Conservation (phyloP, 2,329 filamentous ascomycete genomes). For the Nothophoma quercina region DNA sequence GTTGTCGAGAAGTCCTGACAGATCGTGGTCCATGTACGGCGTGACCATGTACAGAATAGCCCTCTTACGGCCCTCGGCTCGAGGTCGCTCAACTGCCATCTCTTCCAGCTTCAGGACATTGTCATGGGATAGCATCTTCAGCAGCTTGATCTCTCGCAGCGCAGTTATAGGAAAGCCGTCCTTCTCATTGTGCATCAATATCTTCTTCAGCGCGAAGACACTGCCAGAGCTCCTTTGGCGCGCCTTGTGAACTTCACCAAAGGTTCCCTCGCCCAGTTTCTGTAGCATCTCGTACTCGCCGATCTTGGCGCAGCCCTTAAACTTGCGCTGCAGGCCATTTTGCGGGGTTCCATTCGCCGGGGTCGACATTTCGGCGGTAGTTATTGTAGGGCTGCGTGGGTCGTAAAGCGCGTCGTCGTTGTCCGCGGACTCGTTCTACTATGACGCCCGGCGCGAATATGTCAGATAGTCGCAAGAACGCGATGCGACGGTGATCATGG, state of each 20-base stretch:
- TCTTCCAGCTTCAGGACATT: constrained; percentile 90
- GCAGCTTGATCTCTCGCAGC: constrained; percentile 93
- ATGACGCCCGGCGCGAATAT: constrained; percentile 23
- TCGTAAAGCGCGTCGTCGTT: background rate
- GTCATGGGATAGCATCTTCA: constrained; percentile 91
- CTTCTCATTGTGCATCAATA: constrained; percentile 99
- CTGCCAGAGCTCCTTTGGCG: constrained; percentile 76
- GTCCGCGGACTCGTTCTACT: constrained; percentile 16
- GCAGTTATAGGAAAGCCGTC: constrained; percentile 99
- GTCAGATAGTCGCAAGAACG: constrained; percentile 18
- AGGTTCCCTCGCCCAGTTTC: constrained; percentile 94
- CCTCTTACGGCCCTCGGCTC: constrained; percentile 63
- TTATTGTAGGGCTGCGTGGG: background rate
- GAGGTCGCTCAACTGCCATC: constrained; percentile 88
- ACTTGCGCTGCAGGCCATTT: constrained; percentile 64
- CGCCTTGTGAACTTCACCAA: constrained; percentile 95
- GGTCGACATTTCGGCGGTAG: constrained; percentile 5
- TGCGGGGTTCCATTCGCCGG: constrained; percentile 50
- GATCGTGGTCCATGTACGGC: constrained; percentile 98
- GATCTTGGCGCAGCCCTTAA: constrained; percentile 85
- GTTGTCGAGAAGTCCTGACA: constrained; percentile 96
- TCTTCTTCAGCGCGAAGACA: constrained; percentile 93
- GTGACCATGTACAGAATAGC: constrained; percentile 98
- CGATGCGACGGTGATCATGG: constrained; percentile 20
- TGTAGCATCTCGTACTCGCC: constrained; percentile 79